phyloP scores from a whole-genome alignment of 768 basidiomycete genomes.

The Hortiboletus campestris region DNA sequence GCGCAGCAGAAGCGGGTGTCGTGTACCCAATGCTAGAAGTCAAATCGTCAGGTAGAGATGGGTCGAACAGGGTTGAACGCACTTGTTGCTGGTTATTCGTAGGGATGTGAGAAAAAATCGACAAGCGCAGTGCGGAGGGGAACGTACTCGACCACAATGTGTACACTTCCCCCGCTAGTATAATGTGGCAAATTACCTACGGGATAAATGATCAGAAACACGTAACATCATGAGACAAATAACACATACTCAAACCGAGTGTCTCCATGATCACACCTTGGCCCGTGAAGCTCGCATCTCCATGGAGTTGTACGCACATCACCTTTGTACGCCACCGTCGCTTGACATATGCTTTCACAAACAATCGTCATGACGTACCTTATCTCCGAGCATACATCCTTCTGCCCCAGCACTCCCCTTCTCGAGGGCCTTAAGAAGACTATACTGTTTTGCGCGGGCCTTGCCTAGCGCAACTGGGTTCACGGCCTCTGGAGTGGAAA shows the following conservation, averaged over 20 bases:
- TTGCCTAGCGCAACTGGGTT: conserved; percentile 88
- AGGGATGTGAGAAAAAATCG: neutral
- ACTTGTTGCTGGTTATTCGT: conserved; percentile 55
- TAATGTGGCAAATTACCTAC: conserved; percentile 86
- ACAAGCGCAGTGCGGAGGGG: neutral
- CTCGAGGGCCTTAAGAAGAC: conserved; percentile 66
- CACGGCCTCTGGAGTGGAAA: conserved; percentile 61
- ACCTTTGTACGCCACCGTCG: conserved; percentile 49
- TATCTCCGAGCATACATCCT: conserved; percentile 33
- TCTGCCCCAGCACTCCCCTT: conserved; percentile 22
- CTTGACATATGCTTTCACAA: neutral
- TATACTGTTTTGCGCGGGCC: conserved; percentile 86
- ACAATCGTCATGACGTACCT: conserved; percentile 13
- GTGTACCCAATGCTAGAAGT: conserved; percentile 83
- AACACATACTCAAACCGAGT: conserved; percentile 68
- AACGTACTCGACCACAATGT: conserved; percentile 86
- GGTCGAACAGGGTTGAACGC: conserved; percentile 7
- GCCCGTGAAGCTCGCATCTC: conserved; percentile 88
- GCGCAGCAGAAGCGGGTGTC: conserved; percentile 78
- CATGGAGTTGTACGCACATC: conserved; percentile 88
- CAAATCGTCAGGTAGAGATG: neutral
- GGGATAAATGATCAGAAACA: neutral
- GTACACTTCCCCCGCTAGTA: conserved; percentile 86
- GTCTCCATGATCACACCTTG: conserved; percentile 91
- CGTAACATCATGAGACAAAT: neutral